These are phyloP conservation scores for Saccharomycopsis sp. DNA, from an alignment of 805 yeast genomes.

Conservation along the genomic window DNA sequence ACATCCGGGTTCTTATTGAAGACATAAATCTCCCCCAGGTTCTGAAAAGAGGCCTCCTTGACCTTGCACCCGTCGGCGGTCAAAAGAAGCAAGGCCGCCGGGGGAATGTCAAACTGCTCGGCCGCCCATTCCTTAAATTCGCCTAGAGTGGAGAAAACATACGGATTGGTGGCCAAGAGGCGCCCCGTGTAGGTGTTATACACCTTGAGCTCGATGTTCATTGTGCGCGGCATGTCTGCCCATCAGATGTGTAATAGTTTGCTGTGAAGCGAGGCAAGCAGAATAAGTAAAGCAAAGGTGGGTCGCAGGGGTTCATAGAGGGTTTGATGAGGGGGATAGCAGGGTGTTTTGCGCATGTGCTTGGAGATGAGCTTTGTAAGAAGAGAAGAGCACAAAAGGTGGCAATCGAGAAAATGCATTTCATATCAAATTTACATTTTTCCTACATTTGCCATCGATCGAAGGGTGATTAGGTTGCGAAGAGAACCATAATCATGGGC, in stretches of 20 bases:
- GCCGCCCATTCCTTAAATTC: conserved; percentile 19
- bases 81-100: conserved; percentile 8
- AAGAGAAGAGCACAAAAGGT: no score
- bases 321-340: no score
- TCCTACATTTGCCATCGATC: no score
- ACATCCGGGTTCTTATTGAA: conserved; percentile 8
- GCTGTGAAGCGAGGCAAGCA: neutral
- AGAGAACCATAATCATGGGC: no score
- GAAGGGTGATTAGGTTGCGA: no score
- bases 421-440: neutral
- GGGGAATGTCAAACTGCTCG: conserved; percentile 16
- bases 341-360: no score
- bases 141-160: neutral
- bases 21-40: conserved; percentile 12
- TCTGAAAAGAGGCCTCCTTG: conserved; percentile 12
- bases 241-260: neutral
- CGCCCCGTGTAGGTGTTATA: conserved; percentile 14
- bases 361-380: no score
- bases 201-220: conserved; percentile 7
- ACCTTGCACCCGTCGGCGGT: conserved; percentile 9
- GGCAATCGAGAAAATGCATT: neutral
- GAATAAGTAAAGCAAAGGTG: neutral
- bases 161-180: conserved; percentile 3
- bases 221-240: neutral
- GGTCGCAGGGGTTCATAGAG: no score